Evolutionary conservation across 768 basidiomycete species (phyloP), one percentile per base, ranked within the genome.

Genomic region (Suillus americanus): DNA sequence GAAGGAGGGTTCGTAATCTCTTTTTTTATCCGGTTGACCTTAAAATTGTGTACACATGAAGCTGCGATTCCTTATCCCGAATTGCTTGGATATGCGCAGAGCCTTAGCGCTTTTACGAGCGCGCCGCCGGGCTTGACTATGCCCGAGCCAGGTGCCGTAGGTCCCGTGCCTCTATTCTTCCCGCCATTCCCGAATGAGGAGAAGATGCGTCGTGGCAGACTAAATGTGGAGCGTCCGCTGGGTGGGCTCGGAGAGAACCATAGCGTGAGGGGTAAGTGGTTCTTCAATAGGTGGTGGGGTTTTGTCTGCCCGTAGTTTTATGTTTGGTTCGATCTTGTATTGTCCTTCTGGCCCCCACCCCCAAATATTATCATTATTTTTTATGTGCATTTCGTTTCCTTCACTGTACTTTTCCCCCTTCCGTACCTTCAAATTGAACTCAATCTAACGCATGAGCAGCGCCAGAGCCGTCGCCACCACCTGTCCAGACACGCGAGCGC

Each of bases 151-250:
- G 80, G 81, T 30, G 77, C 86, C 6, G 87, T 89, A 1, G 87
- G 87, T 13, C 89, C 90, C 0, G 88, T 89, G 20, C 90, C 89
- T 20, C 72, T 92, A 48, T 94, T 95, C 82, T 93, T 94, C 79
- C 92, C 92, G 43, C 94, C 94, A 13, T 95, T 94, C 75, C 93
- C 93, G 1, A 94, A 93, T 71, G 92, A 94, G 77, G 93, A 94
- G 74, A 94, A 92, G 77, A 93, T 95, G 91, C 87, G 92, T 60
- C 83, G 88, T 30, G 93, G 93, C 1, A 83, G 84, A 63, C 84
- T 94, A 75, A 92, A 90, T 71, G 87, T 87, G 25, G 91, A 93
- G 74, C 89, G 88, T 33, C 92, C 91, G 1, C 81, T 94, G 64
- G 93, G 89, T 6, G 75, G 86, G 51, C 82, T 90, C 55, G 93